phyloP scores from a whole-genome alignment of 1,139 yeast genomes.

The Magnusiomyces paraingens region DNA sequence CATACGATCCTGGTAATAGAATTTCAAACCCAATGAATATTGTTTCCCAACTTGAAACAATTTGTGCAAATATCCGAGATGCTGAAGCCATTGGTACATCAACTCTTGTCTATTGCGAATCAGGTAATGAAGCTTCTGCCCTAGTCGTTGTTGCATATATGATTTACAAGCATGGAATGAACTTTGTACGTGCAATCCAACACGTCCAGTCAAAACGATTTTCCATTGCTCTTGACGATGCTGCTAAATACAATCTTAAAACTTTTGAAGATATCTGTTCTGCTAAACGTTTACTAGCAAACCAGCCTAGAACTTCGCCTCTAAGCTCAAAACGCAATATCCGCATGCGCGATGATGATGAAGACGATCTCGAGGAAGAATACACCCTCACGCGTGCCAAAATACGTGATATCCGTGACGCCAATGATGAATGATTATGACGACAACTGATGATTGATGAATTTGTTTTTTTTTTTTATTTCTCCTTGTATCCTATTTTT shows the following conservation, averaged over 20 bases:
- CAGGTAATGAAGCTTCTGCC: constrained; percentile 32
- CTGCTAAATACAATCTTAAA: constrained; percentile 22
- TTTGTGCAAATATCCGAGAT: constrained; percentile 17
- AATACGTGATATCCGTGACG: no score
- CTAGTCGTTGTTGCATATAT: constrained; percentile 30
- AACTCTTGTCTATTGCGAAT: constrained; percentile 29
- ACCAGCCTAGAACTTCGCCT: neutral
- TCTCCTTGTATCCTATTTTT: neutral
- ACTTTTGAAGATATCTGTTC: constrained; percentile 23
- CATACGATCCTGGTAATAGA: constrained; percentile 19
- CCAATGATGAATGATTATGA: no score
- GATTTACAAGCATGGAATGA: constrained; percentile 20
- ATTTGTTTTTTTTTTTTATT: constrained; percentile 1
- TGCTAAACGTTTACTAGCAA: constrained; percentile 13
- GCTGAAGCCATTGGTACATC: constrained; percentile 18
- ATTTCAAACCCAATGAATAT: constrained; percentile 16
- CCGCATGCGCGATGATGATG: neutral
- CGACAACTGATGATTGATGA: no score
- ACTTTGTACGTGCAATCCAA: constrained; percentile 26
- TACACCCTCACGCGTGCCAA: no score
- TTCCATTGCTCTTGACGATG: constrained; percentile 26
- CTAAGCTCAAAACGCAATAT: neutral
- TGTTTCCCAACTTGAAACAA: constrained; percentile 19
- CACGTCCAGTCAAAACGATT: constrained; percentile 28
- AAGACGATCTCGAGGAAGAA: neutral